Evolutionary conservation across 1,139 yeast species (phyloP), one percentile per base, ranked within the genome.

Genomic region (Diutina siamensis): DNA sequence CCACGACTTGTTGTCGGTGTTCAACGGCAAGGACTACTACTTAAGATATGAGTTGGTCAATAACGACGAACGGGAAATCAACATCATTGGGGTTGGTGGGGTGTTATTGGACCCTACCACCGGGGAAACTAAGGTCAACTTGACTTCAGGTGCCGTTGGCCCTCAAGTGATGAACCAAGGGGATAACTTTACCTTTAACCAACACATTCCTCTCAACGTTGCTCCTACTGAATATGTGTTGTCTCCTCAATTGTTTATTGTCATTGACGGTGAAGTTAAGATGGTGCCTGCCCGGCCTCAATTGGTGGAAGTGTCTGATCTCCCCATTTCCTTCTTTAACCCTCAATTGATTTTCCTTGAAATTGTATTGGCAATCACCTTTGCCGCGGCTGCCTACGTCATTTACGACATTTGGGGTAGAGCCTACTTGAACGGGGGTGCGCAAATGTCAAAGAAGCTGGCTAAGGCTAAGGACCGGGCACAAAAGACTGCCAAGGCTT

Each of bases 81-180:
- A 76, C 21, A 65, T 87, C 47, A 77, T 82, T 45, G 95, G 89
- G 45, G 77, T 82, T 46, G 87, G 89, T 49, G 95, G 95, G 46
- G 62, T 75, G 45, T 72, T 86, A 61, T 68, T 72, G 48, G 76
- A 80, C 52, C 76, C 83, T 27, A 65, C 65, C 50, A 71, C 72
- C 48, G 74, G 78, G 52, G 69, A 71, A 48, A 55, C 68, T 49
- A 61, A 64, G 48, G 77, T 80, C 53, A 83, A 83, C 58, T 68
- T 86, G 58, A 78, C 94, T 32, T 74, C 78, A 44, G 74, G 78
- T 47, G 68, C 75, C 48, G 64, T 85, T 47, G 94, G 85, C 10
- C 87, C 94, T 13, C 50, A 81, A 46, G 53, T 62, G 4, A 65
- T 82, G 48, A 63, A 62, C 35, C 64, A 79, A 4, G 80, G 81